Conservation (phyloP, 768 basidiomycete genomes). For the Hericium erinaceus region DNA sequence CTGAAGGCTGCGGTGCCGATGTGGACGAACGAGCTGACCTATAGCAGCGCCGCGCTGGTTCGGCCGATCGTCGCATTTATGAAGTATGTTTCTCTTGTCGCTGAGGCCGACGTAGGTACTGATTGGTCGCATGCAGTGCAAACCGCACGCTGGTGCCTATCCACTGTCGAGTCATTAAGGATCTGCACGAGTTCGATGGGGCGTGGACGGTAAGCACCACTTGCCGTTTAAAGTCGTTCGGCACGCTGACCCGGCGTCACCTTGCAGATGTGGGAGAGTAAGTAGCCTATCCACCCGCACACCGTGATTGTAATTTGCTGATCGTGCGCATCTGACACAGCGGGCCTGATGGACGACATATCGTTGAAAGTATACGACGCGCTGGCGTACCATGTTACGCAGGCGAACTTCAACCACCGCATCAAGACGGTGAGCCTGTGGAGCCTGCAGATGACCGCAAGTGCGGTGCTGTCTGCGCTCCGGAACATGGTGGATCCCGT, state of each 20-base stretch:
- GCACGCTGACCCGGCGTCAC: conserved; percentile 3
- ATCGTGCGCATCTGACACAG: conserved; percentile 27
- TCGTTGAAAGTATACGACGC: conserved; percentile 88
- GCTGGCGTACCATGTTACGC: conserved; percentile 89
- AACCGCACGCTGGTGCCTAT: conserved; percentile 93
- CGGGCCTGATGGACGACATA: conserved; percentile 87
- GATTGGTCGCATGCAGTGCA: conserved; percentile 41
- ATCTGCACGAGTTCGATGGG: conserved; percentile 85
- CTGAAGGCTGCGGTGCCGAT: conserved; percentile 92
- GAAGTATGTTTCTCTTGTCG: conserved; percentile 51
- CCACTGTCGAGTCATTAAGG: conserved; percentile 79
- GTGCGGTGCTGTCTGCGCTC: conserved; percentile 73
- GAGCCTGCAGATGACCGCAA: conserved; percentile 91
- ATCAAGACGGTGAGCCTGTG: conserved; percentile 87
- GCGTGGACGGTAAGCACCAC: conserved; percentile 77
- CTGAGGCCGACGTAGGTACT: conserved; percentile 4
- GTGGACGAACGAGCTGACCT: conserved; percentile 81
- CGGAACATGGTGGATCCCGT: conserved; percentile 68
- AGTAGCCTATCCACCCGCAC: conserved; percentile 19
- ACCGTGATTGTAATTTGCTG: neutral
- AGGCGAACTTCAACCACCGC: conserved; percentile 81
- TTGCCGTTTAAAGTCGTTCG: neutral
- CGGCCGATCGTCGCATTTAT: conserved; percentile 97
- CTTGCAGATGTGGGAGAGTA: conserved; percentile 86
- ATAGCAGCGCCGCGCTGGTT: conserved; percentile 87